phyloP scores from a whole-genome alignment of 345 rosid species.

The Eutrema heterophyllum region DNA sequence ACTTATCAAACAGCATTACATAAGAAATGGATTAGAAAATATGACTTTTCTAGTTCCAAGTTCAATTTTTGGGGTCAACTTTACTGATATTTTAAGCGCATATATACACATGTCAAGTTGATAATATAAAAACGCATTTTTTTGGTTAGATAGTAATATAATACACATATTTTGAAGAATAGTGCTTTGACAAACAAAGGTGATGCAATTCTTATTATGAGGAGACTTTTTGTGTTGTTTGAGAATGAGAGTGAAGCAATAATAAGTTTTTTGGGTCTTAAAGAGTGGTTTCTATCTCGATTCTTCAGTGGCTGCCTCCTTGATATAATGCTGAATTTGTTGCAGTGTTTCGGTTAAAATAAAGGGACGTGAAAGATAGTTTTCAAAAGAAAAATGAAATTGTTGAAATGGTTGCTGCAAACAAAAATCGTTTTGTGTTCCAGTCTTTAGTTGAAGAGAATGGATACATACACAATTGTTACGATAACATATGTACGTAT shows the following conservation, averaged over 20 bases:
- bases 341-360: background rate
- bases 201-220: background rate
- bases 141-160: background rate
- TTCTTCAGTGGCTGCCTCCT: conserved; percentile 50
- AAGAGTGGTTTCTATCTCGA: conserved; percentile 49
- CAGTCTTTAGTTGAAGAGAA: background rate
- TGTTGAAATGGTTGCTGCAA: background rate
- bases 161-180: background rate
- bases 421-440: background rate
- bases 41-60: background rate
- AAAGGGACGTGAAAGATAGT: background rate
- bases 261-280: conserved; percentile 63
- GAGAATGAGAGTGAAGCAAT: too few relatives aligned
- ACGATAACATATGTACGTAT: background rate
- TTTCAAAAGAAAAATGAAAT: background rate
- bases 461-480: background rate
- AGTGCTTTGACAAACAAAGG: background rate
- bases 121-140: background rate
- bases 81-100: background rate
- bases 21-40: background rate
- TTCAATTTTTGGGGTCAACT: background rate
- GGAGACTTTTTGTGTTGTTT: too few relatives aligned
- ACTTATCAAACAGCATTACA: background rate
- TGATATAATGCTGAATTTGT: conserved; percentile 31
- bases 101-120: conserved; percentile 13